These are phyloP conservation scores for Myriosclerotinia scirpicola DNA, from an alignment of 2,329 filamentous ascomycete species.

Conservation along the genomic window DNA sequence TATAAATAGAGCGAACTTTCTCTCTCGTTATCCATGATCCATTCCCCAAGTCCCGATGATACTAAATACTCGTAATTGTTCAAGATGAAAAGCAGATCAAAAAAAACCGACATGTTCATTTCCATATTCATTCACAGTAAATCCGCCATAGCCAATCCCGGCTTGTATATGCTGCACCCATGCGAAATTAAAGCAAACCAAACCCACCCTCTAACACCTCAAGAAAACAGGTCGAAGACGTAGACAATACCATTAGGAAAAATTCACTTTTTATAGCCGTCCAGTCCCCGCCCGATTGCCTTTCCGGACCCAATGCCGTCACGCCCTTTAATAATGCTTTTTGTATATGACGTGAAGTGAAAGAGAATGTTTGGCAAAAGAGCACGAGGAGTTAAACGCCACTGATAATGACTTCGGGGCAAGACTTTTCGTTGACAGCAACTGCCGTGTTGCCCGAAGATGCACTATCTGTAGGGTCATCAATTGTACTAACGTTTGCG, in stretches of 20 bases:
- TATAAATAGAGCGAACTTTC: constrained; percentile 15
- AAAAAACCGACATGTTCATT: background rate
- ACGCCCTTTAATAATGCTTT: constrained; percentile 26
- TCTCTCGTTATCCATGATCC: background rate
- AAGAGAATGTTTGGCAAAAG: constrained; percentile 21
- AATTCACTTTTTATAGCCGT: constrained; percentile 20
- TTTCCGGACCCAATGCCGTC: constrained; percentile 17
- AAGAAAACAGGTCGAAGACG: background rate
- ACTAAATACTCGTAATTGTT: constrained; percentile 7
- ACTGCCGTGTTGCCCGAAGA: constrained; percentile 31
- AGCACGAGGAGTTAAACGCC: constrained; percentile 28
- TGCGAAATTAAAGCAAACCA: constrained; percentile 13
- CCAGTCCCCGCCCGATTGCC: constrained; percentile 15
- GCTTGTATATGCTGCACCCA: constrained; percentile 19
- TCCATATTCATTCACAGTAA: constrained; percentile 12
- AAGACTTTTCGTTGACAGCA: constrained; percentile 28
- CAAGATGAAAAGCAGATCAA: background rate
- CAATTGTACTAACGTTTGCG: constrained; percentile 54
- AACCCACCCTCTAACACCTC: constrained; percentile 19
- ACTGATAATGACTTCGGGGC: constrained; percentile 38
- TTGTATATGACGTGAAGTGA: constrained; percentile 19
- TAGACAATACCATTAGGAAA: constrained; percentile 16
- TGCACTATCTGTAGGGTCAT: constrained; percentile 34
- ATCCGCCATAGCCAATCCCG: constrained; percentile 17
- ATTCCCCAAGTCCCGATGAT: background rate